Evolutionary conservation across 1,284 basidiomycete species (phyloP).

Genomic region (Sporisorium exsertum): DNA sequence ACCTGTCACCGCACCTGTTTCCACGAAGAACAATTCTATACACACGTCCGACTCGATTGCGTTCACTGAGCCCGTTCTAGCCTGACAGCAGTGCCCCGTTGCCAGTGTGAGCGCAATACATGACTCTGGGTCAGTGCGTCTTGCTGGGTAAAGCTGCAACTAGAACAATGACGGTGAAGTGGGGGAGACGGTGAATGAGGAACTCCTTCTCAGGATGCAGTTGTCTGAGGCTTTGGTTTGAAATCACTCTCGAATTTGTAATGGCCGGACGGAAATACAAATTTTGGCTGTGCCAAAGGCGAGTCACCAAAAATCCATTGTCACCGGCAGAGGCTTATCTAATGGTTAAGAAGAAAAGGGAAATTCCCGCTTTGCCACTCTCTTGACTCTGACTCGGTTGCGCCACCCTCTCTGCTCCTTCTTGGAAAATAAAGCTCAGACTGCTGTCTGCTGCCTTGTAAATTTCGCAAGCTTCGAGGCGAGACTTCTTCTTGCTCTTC

Average conservation of each 20-base stretch:
- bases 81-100: background rate
- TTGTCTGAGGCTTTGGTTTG: too few relatives aligned
- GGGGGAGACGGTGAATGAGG: background rate
- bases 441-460: slow-evolving; percentile 19
- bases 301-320: slow-evolving; percentile 17
- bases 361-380: background rate
- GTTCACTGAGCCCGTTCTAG: background rate
- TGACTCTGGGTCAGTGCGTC: background rate
- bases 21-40: slow-evolving; percentile 21
- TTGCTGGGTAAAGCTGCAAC: slow-evolving; percentile 3
- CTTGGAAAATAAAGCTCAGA: slow-evolving; percentile 5
- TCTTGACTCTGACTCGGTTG: slow-evolving; percentile 8
- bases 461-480: background rate
- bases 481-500: background rate
- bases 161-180: background rate
- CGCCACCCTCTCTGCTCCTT: slow-evolving; percentile 9
- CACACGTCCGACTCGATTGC: background rate
- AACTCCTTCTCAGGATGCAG: background rate
- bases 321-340: slow-evolving; percentile 19
- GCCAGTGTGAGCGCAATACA: background rate
- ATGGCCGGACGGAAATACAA: background rate
- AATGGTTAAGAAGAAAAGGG: slow-evolving; percentile 29
- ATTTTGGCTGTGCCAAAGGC: background rate
- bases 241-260: too few relatives aligned
- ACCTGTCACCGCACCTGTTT: background rate